Evolutionary conservation across 192 early-diverging fungal species (phyloP).

Genomic region (Endogone sp.): DNA sequence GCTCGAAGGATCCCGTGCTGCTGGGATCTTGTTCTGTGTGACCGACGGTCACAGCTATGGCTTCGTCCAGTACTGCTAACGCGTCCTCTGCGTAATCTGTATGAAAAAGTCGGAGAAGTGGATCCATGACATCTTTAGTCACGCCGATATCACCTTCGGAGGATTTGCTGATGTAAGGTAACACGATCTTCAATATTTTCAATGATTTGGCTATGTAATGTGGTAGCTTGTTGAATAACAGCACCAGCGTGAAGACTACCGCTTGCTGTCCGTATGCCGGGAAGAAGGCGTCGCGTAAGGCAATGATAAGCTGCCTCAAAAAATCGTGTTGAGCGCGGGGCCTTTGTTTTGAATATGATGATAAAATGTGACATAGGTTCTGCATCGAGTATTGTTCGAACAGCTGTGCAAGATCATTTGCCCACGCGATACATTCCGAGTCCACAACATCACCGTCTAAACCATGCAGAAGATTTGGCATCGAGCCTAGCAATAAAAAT

Average conservation of each 20-base stretch:
- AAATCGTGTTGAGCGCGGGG: slow-evolving; percentile 73
- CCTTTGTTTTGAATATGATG: slow-evolving; percentile 57
- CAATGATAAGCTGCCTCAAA: slow-evolving; percentile 56
- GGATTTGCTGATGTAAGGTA: slow-evolving; percentile 50
- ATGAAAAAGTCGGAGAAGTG: slow-evolving; percentile 62
- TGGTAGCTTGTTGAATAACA: slow-evolving; percentile 57
- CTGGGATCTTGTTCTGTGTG: slow-evolving; percentile 9
- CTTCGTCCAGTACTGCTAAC: slow-evolving; percentile 68
- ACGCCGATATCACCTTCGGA: slow-evolving; percentile 36
- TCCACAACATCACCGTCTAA: slow-evolving; percentile 51
- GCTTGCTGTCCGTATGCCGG: slow-evolving; percentile 50
- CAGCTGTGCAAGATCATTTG: slow-evolving; percentile 41
- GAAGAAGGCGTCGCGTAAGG: slow-evolving; percentile 62
- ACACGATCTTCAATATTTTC: slow-evolving; percentile 58
- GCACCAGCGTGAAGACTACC: slow-evolving; percentile 56
- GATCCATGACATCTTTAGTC: slow-evolving; percentile 62
- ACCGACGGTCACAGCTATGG: slow-evolving; percentile 31
- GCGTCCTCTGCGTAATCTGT: slow-evolving; percentile 63
- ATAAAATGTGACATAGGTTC: slow-evolving; percentile 51
- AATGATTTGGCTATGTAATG: slow-evolving; percentile 63
- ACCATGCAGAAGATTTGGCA: slow-evolving; percentile 64
- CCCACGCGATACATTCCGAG: slow-evolving; percentile 47
- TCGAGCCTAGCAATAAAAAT: slow-evolving; percentile 60
- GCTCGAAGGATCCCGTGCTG: slow-evolving; percentile 5
- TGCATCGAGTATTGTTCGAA: slow-evolving; percentile 43